A percentile compares a stretch with the other conserved stretches of the same genome.
These are phyloP conservation scores for Pythium vanterpoolii DNA, from an alignment of 352 stramenopile species.

Conservation along the genomic window DNA sequence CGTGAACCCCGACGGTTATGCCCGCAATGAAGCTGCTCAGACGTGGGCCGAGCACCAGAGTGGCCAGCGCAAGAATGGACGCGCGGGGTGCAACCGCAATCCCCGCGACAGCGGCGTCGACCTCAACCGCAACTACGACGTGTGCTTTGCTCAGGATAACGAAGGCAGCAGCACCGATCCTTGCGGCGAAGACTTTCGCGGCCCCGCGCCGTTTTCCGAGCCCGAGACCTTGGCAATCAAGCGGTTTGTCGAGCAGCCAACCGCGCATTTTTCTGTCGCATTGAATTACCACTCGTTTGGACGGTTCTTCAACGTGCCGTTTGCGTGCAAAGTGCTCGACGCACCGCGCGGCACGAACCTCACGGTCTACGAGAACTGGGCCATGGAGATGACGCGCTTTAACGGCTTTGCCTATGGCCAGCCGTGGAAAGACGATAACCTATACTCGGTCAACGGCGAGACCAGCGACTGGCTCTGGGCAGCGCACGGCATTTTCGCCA, in stretches of 20 bases:
- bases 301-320: slow-evolving; percentile 80
- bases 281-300: slow-evolving; percentile 88
- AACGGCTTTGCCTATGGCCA: slow-evolving; percentile 78
- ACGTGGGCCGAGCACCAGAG: slow-evolving; percentile 45
- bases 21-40: slow-evolving; percentile 57
- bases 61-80: slow-evolving; percentile 73
- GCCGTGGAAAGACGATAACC: slow-evolving; percentile 78
- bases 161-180: slow-evolving; percentile 61
- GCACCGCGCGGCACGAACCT: slow-evolving; percentile 30
- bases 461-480: slow-evolving; percentile 88
- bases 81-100: slow-evolving; percentile 12
- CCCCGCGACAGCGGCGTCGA: slow-evolving; percentile 57
- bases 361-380: slow-evolving; percentile 46
- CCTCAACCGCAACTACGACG: slow-evolving; percentile 84
- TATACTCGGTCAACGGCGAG: slow-evolving; percentile 87
- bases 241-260: slow-evolving; percentile 47
- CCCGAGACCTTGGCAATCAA: slow-evolving; percentile 78
- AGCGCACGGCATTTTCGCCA: slow-evolving; percentile 73
- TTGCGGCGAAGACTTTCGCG: slow-evolving; percentile 77
- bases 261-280: slow-evolving; percentile 51
- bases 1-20: slow-evolving; percentile 84
- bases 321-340: slow-evolving; percentile 69
- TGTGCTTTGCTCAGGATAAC: slow-evolving; percentile 62
- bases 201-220: slow-evolving; percentile 67
- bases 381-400: slow-evolving; percentile 65